These are phyloP conservation scores for Coemansia sp. DNA, from an alignment of 192 early-diverging fungal species.

Conservation along the genomic window DNA sequence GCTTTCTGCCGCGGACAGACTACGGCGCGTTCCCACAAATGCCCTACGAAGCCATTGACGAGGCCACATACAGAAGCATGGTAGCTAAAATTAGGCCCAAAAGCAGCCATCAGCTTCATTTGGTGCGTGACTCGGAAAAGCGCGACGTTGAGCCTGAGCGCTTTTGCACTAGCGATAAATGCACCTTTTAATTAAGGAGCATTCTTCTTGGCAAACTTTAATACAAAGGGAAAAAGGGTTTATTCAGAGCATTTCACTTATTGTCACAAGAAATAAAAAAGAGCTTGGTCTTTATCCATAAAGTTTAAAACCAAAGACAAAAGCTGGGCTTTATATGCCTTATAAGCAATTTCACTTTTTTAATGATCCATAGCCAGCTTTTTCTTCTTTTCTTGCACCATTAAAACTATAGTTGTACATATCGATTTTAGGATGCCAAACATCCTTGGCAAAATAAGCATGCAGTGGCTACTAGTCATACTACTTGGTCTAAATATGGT, in stretches of 20 bases:
- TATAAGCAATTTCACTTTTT: too few species aligned
- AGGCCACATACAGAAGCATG: slow-evolving; percentile 29
- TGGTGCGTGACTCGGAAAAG: slow-evolving; percentile 6
- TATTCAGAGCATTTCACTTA: not conserved
- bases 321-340: not conserved
- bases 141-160: slow-evolving; percentile 13
- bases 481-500: too few species aligned
- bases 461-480: too few species aligned
- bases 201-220: slow-evolving; percentile 2
- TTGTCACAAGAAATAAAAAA: slow-evolving; percentile 2
- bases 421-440: too few species aligned
- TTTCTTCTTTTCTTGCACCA: too few species aligned
- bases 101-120: slow-evolving; percentile 1
- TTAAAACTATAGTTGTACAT: too few species aligned
- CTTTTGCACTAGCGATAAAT: slow-evolving; percentile 13
- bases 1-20: slow-evolving; percentile 42
- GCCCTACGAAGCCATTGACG: slow-evolving; percentile 52
- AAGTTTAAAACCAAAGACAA: not conserved
- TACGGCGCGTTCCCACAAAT: slow-evolving; percentile 51
- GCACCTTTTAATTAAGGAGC: slow-evolving; percentile 3
- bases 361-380: too few species aligned
- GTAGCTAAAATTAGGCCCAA: slow-evolving; percentile 10
- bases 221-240: slow-evolving; percentile 1
- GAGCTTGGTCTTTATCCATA: not conserved
- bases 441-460: too few species aligned